phyloP scores from a whole-genome alignment of 805 yeast genomes.

The Pichia eremophila region DNA sequence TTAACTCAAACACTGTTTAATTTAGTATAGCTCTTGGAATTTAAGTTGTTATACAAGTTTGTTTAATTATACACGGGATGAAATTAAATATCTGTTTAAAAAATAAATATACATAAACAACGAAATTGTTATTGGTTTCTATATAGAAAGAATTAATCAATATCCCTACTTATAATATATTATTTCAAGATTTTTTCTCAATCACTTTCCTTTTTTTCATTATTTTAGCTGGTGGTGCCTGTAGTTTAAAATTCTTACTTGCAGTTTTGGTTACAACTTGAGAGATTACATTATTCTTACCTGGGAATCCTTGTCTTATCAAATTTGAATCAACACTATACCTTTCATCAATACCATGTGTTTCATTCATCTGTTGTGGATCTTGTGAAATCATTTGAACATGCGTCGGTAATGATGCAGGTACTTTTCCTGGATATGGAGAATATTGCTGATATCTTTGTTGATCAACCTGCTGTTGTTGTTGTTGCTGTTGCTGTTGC shows the following conservation, averaged over 20 bases:
- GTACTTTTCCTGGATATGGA: not conserved
- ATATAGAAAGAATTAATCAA: too few relatives aligned
- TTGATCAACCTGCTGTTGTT: not conserved
- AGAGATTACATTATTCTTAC: not conserved
- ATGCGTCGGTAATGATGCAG: not conserved
- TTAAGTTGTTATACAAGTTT: too few relatives aligned
- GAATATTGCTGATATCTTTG: not conserved
- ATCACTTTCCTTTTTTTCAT: not conserved
- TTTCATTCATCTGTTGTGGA: not conserved
- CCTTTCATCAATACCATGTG: too few relatives aligned
- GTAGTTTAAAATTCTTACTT: constrained; percentile 5
- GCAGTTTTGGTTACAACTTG: constrained; percentile 1
- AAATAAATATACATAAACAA: not conserved
- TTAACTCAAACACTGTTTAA: too few relatives aligned
- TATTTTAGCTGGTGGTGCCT: not conserved
- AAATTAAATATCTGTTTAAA: not conserved
- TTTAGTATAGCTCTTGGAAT: too few relatives aligned
- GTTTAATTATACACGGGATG: too few relatives aligned
- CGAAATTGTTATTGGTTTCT: too few relatives aligned
- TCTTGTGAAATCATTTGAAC: not conserved
- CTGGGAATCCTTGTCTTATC: not conserved
- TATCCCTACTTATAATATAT: too few relatives aligned
- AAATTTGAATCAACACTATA: not conserved
- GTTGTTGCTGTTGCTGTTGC: not conserved
- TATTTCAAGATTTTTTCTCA: not conserved